Evolutionary conservation across 169 alveolate species (phyloP).

Genomic region (Cytauxzoon felis): DNA sequence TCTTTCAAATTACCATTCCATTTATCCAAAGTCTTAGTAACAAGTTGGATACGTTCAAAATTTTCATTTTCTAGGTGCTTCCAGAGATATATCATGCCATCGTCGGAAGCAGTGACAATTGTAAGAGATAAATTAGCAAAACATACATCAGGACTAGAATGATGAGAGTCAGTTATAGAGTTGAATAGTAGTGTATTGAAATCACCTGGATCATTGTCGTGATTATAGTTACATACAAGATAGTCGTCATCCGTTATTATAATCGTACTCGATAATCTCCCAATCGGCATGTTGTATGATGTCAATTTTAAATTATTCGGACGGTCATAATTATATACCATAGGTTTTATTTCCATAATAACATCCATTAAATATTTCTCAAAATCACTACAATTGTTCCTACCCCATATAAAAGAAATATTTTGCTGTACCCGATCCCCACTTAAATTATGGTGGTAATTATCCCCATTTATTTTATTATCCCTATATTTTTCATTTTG

Average conservation of each 20-base stretch:
- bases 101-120: slow-evolving; percentile 73
- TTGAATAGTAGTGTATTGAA: slow-evolving; percentile 33
- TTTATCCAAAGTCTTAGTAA: not conserved
- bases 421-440: not conserved
- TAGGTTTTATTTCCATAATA: slow-evolving; percentile 1
- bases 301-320: not conserved
- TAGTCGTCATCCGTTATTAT: slow-evolving; percentile 1
- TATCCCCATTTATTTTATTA: not conserved
- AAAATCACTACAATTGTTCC: not conserved
- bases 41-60: not conserved
- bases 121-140: slow-evolving; percentile 64
- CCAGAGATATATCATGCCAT: slow-evolving; percentile 66
- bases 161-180: slow-evolving; percentile 40
- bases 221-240: not conserved
- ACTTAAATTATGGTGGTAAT: not conserved
- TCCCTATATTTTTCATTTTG: not conserved
- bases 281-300: slow-evolving; percentile 31
- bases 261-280: slow-evolving; percentile 8
- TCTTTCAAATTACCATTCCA: not conserved
- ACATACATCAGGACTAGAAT: slow-evolving; percentile 67
- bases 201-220: slow-evolving; percentile 38
- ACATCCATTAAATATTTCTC: slow-evolving; percentile 1
- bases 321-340: not conserved
- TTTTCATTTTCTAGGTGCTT: not conserved
- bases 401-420: not conserved